Conservation (phyloP, 2,329 filamentous ascomycete species). For the Calonectria pteridis region DNA sequence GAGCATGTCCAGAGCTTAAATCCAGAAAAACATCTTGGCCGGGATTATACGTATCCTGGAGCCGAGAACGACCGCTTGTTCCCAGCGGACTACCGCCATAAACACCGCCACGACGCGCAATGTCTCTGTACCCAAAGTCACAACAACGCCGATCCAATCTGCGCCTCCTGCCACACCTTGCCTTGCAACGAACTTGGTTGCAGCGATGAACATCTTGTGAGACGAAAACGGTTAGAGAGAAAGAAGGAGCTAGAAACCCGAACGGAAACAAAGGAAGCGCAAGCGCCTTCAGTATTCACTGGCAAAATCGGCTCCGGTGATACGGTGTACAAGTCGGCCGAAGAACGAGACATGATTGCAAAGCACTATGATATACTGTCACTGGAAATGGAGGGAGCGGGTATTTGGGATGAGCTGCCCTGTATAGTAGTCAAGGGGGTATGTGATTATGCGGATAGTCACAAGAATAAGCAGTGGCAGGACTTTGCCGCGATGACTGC, state of each 20-base stretch:
- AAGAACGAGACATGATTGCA: conserved; percentile 22
- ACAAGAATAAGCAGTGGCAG: conserved; percentile 21
- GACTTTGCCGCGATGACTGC: conserved; percentile 10
- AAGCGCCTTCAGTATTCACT: conserved; percentile 45
- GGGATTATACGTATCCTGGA: conserved; percentile 41
- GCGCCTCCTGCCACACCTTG: background rate
- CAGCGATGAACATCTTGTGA: background rate
- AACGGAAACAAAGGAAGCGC: background rate
- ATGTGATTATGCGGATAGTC: conserved; percentile 16
- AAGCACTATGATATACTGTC: background rate
- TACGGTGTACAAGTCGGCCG: conserved; percentile 51
- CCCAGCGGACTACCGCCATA: background rate
- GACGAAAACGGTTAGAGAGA: background rate
- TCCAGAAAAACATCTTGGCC: background rate
- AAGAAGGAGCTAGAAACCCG: background rate
- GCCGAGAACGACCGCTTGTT: conserved; percentile 44
- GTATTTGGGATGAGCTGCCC: background rate
- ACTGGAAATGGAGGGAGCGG: conserved; percentile 14
- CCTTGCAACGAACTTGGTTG: conserved; percentile 23
- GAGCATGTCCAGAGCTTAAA: background rate
- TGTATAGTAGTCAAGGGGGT: conserved; percentile 2
- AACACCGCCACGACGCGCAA: background rate
- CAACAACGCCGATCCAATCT: background rate
- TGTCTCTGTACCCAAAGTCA: background rate
- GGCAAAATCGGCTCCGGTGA: conserved; percentile 54